Evolutionary conservation across 2,329 filamentous ascomycete genomes (phyloP).

Genomic region (Epichloe baconii): DNA sequence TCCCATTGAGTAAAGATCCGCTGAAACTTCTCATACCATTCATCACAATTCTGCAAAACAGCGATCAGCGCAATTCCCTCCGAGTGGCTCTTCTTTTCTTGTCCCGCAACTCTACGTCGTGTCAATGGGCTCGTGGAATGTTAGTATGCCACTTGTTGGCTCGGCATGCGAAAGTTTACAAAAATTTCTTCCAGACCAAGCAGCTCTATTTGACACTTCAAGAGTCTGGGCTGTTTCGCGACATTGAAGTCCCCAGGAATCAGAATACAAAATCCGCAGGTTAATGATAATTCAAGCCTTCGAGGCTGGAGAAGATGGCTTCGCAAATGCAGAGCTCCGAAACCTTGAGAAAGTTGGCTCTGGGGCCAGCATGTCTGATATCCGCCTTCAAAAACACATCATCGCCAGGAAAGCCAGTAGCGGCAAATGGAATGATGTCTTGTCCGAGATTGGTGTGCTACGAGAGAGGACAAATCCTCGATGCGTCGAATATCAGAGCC

Average conservation of each 20-base stretch:
- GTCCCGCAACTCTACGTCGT: slow-evolving; percentile 2
- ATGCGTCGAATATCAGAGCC: slow-evolving; percentile 13
- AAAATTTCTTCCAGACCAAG: slow-evolving; percentile 10
- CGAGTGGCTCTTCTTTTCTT: slow-evolving; percentile 7
- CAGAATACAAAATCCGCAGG: slow-evolving; percentile 17
- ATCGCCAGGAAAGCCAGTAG: slow-evolving; percentile 16
- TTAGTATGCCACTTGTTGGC: slow-evolving; percentile 7
- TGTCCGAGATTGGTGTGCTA: slow-evolving; percentile 12
- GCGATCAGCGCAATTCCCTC: slow-evolving; percentile 4
- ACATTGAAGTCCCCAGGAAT: slow-evolving; percentile 6
- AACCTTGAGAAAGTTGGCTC: slow-evolving; percentile 11
- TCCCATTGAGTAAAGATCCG: slow-evolving; percentile 12
- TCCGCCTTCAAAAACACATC: slow-evolving; percentile 16
- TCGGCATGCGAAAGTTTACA: background rate
- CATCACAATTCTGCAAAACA: slow-evolving; percentile 3
- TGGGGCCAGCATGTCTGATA: slow-evolving; percentile 10
- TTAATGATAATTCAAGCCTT: slow-evolving; percentile 15
- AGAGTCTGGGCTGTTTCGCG: slow-evolving; percentile 15
- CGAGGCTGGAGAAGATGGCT: slow-evolving; percentile 15
- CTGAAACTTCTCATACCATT: slow-evolving; percentile 2
- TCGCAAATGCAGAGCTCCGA: slow-evolving; percentile 14
- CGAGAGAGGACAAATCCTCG: slow-evolving; percentile 7
- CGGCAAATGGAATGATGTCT: slow-evolving; percentile 15
- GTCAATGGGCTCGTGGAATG: slow-evolving; percentile 9
- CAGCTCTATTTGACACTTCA: slow-evolving; percentile 16